Evolutionary conservation across 164 flowering plant species (phyloP), one percentile per base, ranked within the genome.

Genomic region (Macadamia tetraphylla): DNA sequence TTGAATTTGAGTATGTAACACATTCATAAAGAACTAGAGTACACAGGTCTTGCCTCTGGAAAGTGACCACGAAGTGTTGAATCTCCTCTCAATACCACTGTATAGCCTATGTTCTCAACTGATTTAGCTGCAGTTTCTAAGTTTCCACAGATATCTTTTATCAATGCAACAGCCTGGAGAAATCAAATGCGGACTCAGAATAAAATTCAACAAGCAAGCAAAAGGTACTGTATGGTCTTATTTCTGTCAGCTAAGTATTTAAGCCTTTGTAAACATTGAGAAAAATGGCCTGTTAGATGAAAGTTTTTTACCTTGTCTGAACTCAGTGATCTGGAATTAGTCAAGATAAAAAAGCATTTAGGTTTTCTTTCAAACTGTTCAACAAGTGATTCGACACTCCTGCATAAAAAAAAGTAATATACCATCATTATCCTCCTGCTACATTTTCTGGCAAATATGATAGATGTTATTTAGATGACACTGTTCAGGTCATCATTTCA

Each of bases 31-130:
- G 30, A 35, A 14, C 12, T 52, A 18, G 56, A 42, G 63, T 32
- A 42, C 60, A 64, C 8, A 30, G 60, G 71, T 64, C 89, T 83
- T 83, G 74, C 99, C 99, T 95, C 93, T 57, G 99, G 97, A 76
- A 95, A 95, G 80, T 95, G 99, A 70, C 99, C 99, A 63, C 99
- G 89, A 58, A 95, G 83, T 58, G 99, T 95, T 71, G 98, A 95
- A 81, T 95, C 99, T 66, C 99, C 98, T 73, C 99, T 85, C 76
- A 95, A 81, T 75, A 95, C 99, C 15, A 95, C 96, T 1, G 98
- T 89, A 60, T 76, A 95, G 65, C 83, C 88, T 64, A 76, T 72
- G 60, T 81, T 79, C 60, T 74, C 80, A 68, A 82, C 83, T 68
- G 77, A 76, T 70, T 86, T 81, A 62, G 97, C 84, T 66, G 99